Percentiles rank a stretch among this genome's conserved stretches.
Evolutionary conservation across 805 yeast species (phyloP).

Genomic region (Candida krabiensis): DNA sequence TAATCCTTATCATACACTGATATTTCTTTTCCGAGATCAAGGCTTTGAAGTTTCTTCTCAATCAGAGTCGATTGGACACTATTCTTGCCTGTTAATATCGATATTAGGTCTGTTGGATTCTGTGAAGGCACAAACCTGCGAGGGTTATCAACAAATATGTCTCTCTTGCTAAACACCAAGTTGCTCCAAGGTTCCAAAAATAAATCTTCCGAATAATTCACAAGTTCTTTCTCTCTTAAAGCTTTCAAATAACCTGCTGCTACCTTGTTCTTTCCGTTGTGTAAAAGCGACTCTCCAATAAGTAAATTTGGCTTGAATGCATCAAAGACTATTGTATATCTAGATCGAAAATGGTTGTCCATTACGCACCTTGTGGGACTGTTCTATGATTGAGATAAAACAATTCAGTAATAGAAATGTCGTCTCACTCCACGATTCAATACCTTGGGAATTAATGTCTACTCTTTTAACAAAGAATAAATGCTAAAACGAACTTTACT

Average conservation of each 20-base stretch:
- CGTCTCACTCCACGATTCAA: no score
- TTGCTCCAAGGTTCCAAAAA: constrained; percentile 25
- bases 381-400: constrained; percentile 1
- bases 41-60: constrained; percentile 13
- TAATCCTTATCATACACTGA: constrained; percentile 27
- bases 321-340: constrained; percentile 30
- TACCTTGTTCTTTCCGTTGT: constrained; percentile 9
- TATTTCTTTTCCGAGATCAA: constrained; percentile 1
- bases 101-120: constrained; percentile 10
- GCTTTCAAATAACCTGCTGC: constrained; percentile 20
- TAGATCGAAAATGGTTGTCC: constrained; percentile 9
- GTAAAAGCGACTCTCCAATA: constrained; percentile 17
- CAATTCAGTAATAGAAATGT: no score
- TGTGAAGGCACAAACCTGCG: constrained; percentile 1
- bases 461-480: no score
- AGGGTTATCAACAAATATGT: constrained; percentile 20
- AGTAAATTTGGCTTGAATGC: constrained; percentile 26
- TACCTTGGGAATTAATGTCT: no score
- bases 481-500: no score
- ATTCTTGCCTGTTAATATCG: constrained; percentile 5
- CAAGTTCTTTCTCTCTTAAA: constrained; percentile 17
- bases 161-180: constrained; percentile 16
- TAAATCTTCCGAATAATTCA: constrained; percentile 20
- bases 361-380: constrained; percentile 5
- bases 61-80: constrained; percentile 9